Conservation (phyloP, 2,329 filamentous ascomycete genomes). For the Pseudogymnoascus sp. region DNA sequence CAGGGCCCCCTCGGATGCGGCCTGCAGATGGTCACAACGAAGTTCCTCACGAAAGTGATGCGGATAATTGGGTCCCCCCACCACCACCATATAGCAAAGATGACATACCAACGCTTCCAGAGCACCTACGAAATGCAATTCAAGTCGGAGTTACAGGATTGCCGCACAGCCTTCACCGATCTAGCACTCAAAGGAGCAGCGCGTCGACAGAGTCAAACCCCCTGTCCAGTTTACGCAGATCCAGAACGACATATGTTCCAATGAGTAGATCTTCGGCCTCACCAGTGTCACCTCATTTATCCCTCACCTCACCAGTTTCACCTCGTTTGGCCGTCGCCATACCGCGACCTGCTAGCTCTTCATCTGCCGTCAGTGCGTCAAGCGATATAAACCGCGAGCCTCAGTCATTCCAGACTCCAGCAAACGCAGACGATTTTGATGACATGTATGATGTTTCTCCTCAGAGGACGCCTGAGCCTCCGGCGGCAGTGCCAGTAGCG, state of each 20-base stretch:
- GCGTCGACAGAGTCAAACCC: constrained; percentile 9
- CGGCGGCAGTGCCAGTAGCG: background rate
- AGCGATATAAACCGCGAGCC: background rate
- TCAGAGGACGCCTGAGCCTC: constrained; percentile 22
- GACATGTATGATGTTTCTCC: constrained; percentile 29
- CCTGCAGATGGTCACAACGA: constrained; percentile 62
- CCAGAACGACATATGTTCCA: background rate
- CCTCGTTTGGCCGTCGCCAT: background rate
- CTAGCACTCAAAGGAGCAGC: constrained; percentile 19
- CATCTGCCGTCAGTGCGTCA: constrained; percentile 2
- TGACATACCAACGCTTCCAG: constrained; percentile 29
- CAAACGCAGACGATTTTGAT: constrained; percentile 19
- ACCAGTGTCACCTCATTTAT: background rate
- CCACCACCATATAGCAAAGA: constrained; percentile 71
- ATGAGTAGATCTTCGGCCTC: background rate
- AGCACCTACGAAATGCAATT: constrained; percentile 27
- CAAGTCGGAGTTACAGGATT: constrained; percentile 24
- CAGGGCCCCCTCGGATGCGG: constrained; percentile 51
- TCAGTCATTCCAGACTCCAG: background rate
- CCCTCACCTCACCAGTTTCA: background rate
- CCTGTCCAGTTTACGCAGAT: background rate
- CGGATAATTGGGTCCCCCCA: constrained; percentile 80
- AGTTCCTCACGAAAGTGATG: constrained; percentile 76
- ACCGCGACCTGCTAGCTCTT: background rate
- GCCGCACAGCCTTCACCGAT: constrained; percentile 19